Base-by-base conservation (phyloP, 1,139 yeast genomes). In the Yamadazyma sp. region DNA sequence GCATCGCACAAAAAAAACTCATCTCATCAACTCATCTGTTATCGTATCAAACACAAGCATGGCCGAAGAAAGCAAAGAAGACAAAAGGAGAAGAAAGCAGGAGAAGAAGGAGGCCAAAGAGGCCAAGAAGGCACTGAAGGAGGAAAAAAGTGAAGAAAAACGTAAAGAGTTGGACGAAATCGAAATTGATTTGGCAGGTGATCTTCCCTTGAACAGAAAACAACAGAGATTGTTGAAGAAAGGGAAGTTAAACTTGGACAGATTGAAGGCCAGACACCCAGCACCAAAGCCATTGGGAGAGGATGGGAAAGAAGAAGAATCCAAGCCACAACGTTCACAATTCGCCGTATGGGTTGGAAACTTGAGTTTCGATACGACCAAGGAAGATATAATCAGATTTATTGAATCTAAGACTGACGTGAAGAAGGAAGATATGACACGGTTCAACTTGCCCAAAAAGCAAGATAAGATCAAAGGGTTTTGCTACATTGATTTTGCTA, bases 341-440 rank as follows among this genome's bases (percentile, higher is more conserved):
- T 80, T 68, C 53, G 95, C 95, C 34, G 94, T 89, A 18, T 92
- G 98, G 98, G 77, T 92, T 34, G 98, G 98, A 35, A 94, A 92
- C 59, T 64, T 94, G 49, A 76, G 96, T 0, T 94, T 85, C 54
- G 94, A 87, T 40, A 89, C 97, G 5, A 74, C 83, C 1, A 81
- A 77, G 51, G 94, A 86, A 30, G 95, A 89, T 46, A 58, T 92
- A 17, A 66, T 69, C 10, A 72, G 83, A 41, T 89, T 85, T 48
- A 64, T 92, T 8, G 66, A 74, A 3, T 73, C 78, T 9, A 86
- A 83, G 54, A 77, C 92, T 36, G 57, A 72, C 41, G 64, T 79
- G 8, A 56, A 55, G 25, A 79, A 76, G 39, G 53, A 51, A 1
- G 82, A 81, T 46, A 77, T 85, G 31, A 56, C 78, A 2, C 70